Conservation (phyloP, 1,284 basidiomycete genomes). For the Tylopilus sp. region DNA sequence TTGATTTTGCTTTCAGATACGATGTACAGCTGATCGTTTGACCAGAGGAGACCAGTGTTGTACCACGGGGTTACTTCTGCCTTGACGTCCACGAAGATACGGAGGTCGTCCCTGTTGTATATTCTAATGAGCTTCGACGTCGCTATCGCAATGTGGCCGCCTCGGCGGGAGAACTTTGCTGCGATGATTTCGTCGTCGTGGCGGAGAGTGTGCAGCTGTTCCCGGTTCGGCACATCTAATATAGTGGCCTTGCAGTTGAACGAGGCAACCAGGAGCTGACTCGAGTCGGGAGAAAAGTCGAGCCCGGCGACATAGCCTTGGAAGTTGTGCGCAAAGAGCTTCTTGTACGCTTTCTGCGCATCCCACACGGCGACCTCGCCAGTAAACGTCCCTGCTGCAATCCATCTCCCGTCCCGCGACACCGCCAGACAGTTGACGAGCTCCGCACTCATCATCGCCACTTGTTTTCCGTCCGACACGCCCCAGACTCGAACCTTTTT, state of each 20-base stretch:
- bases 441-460: background rate
- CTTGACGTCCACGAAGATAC: background rate
- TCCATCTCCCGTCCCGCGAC: background rate
- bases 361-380: conserved; percentile 1
- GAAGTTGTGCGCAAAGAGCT: background rate
- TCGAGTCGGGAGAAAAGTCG: conserved; percentile 3
- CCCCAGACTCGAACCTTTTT: background rate
- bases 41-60: conserved; percentile 6
- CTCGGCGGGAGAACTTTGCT: background rate
- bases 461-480: background rate
- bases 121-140: background rate
- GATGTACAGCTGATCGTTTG: background rate
- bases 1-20: background rate
- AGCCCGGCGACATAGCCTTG: background rate
- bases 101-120: background rate
- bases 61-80: background rate
- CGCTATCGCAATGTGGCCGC: background rate
- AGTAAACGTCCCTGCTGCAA: background rate
- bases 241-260: background rate
- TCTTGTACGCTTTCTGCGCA: background rate
- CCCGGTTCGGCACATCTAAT: background rate
- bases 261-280: background rate
- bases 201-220: background rate
- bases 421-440: background rate
- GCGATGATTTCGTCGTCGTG: background rate